Percentiles rank a stretch among this genome's conserved stretches.
phyloP scores from a whole-genome alignment of 176 grass and related monocot species.

The Pharus latifolius region DNA sequence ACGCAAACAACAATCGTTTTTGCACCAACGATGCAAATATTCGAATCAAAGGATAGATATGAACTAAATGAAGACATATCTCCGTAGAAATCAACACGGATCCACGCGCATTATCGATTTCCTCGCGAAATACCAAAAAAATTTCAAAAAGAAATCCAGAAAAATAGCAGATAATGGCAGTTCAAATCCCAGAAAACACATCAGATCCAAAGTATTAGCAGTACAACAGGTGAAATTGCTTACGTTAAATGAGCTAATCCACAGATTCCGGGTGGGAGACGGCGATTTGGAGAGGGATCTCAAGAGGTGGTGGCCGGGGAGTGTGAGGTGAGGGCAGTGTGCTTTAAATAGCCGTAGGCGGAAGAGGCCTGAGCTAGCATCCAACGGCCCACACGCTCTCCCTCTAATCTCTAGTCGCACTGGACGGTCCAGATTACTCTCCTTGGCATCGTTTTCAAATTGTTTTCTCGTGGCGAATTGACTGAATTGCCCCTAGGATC shows the following conservation, averaged over 20 bases:
- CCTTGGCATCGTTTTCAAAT: slow-evolving; percentile 22
- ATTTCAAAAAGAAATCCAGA: not conserved
- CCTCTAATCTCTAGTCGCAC: not conserved
- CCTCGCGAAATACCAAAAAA: not conserved
- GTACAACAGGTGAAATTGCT: not conserved
- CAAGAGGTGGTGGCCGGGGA: not conserved
- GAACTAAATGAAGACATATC: not conserved
- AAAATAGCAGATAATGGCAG: not conserved
- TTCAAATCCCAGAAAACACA: not conserved
- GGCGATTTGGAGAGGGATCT: not conserved
- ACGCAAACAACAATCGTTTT: not conserved
- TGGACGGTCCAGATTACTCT: slow-evolving; percentile 16
- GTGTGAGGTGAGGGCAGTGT: not conserved
- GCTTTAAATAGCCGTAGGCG: slow-evolving; percentile 37
- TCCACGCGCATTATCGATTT: not conserved
- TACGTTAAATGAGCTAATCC: too few species aligned
- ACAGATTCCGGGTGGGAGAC: not conserved
- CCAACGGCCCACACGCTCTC: not conserved
- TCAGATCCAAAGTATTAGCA: not conserved
- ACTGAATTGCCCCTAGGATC: not conserved
- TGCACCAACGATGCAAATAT: not conserved
- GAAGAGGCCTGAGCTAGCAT: not conserved
- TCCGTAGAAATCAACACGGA: not conserved
- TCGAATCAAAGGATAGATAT: not conserved
- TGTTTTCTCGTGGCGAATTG: not conserved